These are phyloP conservation scores for Amaranthus palmeri DNA, from an alignment of 148 eudicot species.

Conservation along the genomic window DNA sequence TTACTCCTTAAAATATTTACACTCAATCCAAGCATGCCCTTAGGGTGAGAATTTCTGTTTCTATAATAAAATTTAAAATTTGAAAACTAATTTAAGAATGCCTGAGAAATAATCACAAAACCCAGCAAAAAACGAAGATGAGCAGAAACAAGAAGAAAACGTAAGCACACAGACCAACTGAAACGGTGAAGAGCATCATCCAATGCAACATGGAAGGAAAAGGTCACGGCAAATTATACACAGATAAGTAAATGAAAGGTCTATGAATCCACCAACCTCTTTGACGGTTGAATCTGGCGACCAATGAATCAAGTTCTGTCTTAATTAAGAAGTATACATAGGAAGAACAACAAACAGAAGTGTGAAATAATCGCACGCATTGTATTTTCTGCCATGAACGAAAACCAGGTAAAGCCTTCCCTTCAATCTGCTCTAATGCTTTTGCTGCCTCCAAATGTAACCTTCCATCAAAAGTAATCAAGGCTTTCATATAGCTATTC, in stretches of 20 bases:
- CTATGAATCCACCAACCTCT: constrained; percentile 36
- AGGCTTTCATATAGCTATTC: constrained; percentile 58
- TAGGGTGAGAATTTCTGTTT: too few species aligned
- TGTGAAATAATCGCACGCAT: constrained; percentile 66
- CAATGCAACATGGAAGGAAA: not conserved
- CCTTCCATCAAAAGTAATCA: constrained; percentile 71
- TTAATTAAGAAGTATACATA: constrained; percentile 55
- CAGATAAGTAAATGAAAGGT: not conserved
- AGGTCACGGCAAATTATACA: not conserved
- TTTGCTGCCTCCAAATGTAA: constrained; percentile 92
- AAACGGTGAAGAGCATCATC: constrained; percentile 1
- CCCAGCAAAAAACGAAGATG: too few species aligned
- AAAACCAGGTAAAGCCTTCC: constrained; percentile 72
- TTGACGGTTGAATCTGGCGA: constrained; percentile 41
- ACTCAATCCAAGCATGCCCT: too few species aligned
- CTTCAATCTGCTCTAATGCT: constrained; percentile 88
- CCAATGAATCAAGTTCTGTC: constrained; percentile 42
- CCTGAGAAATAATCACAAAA: too few species aligned
- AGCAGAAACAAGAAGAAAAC: not conserved
- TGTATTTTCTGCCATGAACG: constrained; percentile 83
- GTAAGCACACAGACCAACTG: too few species aligned
- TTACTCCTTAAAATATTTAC: too few species aligned
- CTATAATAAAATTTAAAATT: too few species aligned
- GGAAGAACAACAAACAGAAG: constrained; percentile 71
- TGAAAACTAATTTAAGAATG: too few species aligned